Evolutionary conservation across 176 grass and related monocot species (phyloP).

Genomic region (Alloteropsis semialata): DNA sequence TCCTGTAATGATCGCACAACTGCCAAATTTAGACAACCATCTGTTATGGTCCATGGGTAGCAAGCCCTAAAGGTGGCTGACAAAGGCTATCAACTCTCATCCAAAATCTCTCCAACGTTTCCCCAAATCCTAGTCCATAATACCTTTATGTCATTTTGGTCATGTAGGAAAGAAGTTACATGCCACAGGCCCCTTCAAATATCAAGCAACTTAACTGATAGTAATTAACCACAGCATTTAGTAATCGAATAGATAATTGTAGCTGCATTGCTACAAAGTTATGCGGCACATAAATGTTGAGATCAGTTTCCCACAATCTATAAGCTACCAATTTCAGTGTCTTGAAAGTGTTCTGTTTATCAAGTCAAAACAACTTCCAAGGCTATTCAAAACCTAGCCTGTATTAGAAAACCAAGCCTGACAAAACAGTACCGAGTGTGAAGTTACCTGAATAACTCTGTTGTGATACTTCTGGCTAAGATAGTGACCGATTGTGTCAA

Average conservation of each 20-base stretch:
- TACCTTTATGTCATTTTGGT: not conserved
- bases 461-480: conserved; percentile 77
- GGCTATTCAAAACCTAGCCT: too few relatives aligned
- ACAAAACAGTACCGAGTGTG: not conserved
- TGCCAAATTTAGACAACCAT: not conserved
- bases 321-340: not conserved
- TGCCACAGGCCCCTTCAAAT: not conserved
- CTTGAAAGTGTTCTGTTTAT: not conserved
- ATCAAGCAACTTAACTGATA: conserved; percentile 9
- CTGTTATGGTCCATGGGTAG: not conserved
- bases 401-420: not conserved
- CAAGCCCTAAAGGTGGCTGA: not conserved
- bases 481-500: conserved; percentile 74
- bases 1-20: not conserved
- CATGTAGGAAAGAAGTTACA: not conserved
- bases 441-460: conserved; percentile 87
- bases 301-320: not conserved
- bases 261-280: not conserved
- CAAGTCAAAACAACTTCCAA: not conserved
- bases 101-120: not conserved
- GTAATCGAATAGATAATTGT: not conserved
- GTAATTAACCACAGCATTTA: not conserved
- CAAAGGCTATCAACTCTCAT: not conserved
- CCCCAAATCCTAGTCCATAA: not conserved
- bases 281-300: not conserved